phyloP scores from a whole-genome alignment of 768 basidiomycete species.

The Plicaturopsis crispa region DNA sequence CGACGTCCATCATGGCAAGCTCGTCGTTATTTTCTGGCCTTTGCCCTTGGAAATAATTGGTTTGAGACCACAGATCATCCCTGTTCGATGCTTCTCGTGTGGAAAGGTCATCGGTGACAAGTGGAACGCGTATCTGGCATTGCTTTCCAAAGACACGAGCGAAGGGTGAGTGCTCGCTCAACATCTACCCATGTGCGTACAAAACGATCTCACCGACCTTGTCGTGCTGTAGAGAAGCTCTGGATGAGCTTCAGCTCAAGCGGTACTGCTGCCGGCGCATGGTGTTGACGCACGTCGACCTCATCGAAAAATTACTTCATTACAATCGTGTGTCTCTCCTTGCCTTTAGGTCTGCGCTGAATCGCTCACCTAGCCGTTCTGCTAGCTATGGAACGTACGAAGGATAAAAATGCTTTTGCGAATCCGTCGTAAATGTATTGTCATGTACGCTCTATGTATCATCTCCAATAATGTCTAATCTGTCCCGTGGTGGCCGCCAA shows the following conservation, averaged over 20 bases:
- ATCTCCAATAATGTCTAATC: too few relatives aligned
- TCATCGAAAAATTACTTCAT: conserved; percentile 94
- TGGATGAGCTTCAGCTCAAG: conserved; percentile 84
- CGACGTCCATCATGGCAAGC: too few relatives aligned
- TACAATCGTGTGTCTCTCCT: conserved; percentile 72
- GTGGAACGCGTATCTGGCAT: conserved; percentile 82
- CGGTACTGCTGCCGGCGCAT: conserved; percentile 95
- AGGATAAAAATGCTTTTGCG: too few relatives aligned
- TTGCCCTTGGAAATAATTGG: too few relatives aligned
- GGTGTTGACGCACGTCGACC: conserved; percentile 95
- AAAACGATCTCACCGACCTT: too few relatives aligned
- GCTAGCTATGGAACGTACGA: conserved; percentile 24
- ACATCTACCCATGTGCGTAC: neutral
- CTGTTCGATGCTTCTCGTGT: conserved; percentile 92
- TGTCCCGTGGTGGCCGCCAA: too few relatives aligned
- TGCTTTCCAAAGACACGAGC: conserved; percentile 71
- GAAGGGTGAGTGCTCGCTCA: conserved; percentile 67
- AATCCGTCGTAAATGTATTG: too few relatives aligned
- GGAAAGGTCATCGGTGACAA: conserved; percentile 98
- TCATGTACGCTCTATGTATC: too few relatives aligned
- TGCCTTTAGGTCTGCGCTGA: too few relatives aligned
- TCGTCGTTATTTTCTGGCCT: too few relatives aligned
- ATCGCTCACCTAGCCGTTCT: neutral
- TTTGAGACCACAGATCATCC: conserved; percentile 80
- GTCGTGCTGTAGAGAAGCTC: conserved; percentile 60